Evolutionary conservation across 2,329 filamentous ascomycete genomes (phyloP).

Genomic region (Arthrobotrys pseudoclavata): DNA sequence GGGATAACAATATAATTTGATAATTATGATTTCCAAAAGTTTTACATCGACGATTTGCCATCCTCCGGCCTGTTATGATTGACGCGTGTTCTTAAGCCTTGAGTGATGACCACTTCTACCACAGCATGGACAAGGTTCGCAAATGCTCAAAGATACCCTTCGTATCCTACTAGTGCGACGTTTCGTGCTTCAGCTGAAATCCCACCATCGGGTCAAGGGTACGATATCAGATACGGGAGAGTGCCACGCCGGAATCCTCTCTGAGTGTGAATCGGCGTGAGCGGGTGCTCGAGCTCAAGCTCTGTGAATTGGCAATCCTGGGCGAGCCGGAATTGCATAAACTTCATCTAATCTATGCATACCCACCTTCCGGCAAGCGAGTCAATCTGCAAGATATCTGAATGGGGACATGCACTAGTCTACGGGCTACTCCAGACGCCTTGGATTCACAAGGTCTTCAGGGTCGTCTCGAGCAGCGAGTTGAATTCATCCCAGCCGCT

Average conservation of each 20-base stretch:
- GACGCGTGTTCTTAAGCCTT: not conserved
- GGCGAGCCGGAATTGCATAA: conserved; percentile 29
- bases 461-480: not conserved
- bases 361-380: conserved; percentile 21
- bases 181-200: conserved; percentile 1
- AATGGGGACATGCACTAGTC: conserved; percentile 20
- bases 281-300: conserved; percentile 13
- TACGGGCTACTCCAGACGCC: not conserved
- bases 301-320: conserved; percentile 19
- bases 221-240: conserved; percentile 33
- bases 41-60: not conserved
- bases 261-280: conserved; percentile 15
- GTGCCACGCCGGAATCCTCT: not conserved
- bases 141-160: not conserved
- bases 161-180: conserved; percentile 4
- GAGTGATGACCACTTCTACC: not conserved
- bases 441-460: not conserved
- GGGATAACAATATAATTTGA: conserved; percentile 25
- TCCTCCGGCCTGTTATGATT: not conserved
- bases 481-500: conserved; percentile 20
- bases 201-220: not conserved
- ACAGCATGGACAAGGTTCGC: conserved; percentile 25
- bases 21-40: conserved; percentile 18
- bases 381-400: conserved; percentile 32
- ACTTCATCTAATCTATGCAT: conserved; percentile 7